These are phyloP conservation scores for Pythium aristosporum DNA, from an alignment of 352 stramenopile species.

Conservation along the genomic window DNA sequence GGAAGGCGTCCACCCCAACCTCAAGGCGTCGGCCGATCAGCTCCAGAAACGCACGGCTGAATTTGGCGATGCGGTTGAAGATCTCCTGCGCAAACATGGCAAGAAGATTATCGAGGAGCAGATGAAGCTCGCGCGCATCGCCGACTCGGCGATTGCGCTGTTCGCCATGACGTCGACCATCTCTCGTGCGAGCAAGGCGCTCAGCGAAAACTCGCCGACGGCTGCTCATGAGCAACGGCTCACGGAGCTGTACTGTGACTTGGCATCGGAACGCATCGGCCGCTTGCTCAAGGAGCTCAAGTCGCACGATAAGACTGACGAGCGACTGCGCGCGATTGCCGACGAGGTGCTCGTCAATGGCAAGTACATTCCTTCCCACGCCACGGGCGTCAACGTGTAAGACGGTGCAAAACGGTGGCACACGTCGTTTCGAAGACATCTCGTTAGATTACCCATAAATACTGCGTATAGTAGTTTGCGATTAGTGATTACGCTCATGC, in stretches of 20 bases:
- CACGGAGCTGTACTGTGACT: slow-evolving; percentile 77
- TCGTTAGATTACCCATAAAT: slow-evolving; percentile 27
- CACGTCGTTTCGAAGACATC: slow-evolving; percentile 10
- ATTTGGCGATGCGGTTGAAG: slow-evolving; percentile 77
- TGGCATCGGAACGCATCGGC: slow-evolving; percentile 68
- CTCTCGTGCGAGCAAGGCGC: slow-evolving; percentile 68
- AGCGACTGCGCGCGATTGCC: slow-evolving; percentile 71
- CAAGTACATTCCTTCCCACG: slow-evolving; percentile 81
- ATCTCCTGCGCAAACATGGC: slow-evolving; percentile 80
- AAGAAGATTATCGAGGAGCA: slow-evolving; percentile 89
- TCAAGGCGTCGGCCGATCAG: slow-evolving; percentile 51
- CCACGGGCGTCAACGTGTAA: slow-evolving; percentile 68
- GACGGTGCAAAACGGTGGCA: neutral
- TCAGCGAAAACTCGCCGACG: slow-evolving; percentile 49
- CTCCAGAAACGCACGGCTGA: slow-evolving; percentile 70
- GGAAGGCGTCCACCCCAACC: slow-evolving; percentile 67
- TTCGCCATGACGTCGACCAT: slow-evolving; percentile 89
- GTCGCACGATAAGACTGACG: slow-evolving; percentile 57
- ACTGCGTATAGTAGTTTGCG: no score
- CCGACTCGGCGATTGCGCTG: slow-evolving; percentile 78
- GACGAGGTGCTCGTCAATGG: slow-evolving; percentile 70
- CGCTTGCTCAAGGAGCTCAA: slow-evolving; percentile 62
- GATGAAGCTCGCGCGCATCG: slow-evolving; percentile 85
- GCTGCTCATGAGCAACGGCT: slow-evolving; percentile 78
- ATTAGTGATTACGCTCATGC: no score